Evolutionary conservation across 371 early-diverging fungal genomes (phyloP), one percentile per base, ranked within the genome.

Genomic region (Paraphysoderma sedebokerense): DNA sequence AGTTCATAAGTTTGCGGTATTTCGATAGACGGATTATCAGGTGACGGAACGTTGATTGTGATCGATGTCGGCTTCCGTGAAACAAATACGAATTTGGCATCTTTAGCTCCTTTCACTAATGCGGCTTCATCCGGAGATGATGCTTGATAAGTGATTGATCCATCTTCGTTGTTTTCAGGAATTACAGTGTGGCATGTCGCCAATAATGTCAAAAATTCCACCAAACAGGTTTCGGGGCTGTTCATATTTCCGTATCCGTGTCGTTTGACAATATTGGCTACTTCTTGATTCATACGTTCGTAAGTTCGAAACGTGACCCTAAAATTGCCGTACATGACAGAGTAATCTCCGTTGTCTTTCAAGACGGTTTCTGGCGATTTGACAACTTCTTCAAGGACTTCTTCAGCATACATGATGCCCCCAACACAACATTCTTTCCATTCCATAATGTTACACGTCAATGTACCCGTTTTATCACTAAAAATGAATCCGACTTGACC

Each of bases 101-200:
- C 32, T 23, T 72, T 59, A 1, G 86, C 87, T 26, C 86, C 87
- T 53, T 79, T 78, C 26, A 89, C 88, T 41, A 89, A 63, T 7
- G 90, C 90, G 31, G 76, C 87, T 57, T 89, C 90, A 60, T 89
- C 90, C 0, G 90, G 90, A 4, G 88, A 87, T 0, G 82, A 77
- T 1, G 90, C 87, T 60, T 87, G 86, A 61, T 89, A 89, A n/a
- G 70, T 58, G 47, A 84, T 71, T 11, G 77, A 64, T 19, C 68
- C 78, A 40, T 29, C 37, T 48, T 81, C 79, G 34, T 63, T 68
- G 13, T 56, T 54, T 60, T 92, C 92, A 5, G 92, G 92, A 59
- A 93, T 88, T 11, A 97, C 97, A 2, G 93, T 97, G 62, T 97
- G 95, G 62, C 97, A 96, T 15, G 81, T 79, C 12, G 91, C 78